Evolutionary conservation across 306 rosid species (phyloP), one percentile per base, ranked within the genome.

Genomic region (Fragaria vesca): DNA sequence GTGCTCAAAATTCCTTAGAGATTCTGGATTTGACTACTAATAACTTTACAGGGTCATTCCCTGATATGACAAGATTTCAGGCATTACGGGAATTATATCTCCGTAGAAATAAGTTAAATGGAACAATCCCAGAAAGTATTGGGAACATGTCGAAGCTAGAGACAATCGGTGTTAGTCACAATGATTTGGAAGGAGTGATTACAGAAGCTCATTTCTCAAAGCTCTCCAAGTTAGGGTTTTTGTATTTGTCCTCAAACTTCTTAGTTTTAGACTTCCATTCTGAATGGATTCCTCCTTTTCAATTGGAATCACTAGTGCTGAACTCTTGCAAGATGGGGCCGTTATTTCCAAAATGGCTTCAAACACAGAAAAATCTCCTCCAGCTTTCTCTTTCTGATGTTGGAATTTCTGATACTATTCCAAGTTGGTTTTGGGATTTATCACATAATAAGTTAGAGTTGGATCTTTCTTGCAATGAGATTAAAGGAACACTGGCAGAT

Each of bases 361-460:
- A 13, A 69, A 76, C 71, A 15, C 84, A 81, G 12, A 60, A 57
- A 0, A 4, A 11, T 6, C 26, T 43, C 8, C 0, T 1, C 0
- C 2, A 0, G 1, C 67, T 75, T 12, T 34, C 36, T 48, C 34
- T 80, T 47, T 75, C 72, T 42, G 24, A 67, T 36, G 21, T 0
- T 66, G 17, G 69, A 24, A 58, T 58, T 58, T 3, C 36, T 9
- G 66, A 26, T 24, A 4, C 28, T 6, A 13, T 60, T 24, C 66
- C 66, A 24, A 60, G 18, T 24, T 60, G 83, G 83, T 52, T 80
- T 46, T 80, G 83, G 83, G 28, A 66, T 40, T 8, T 13, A 1
- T 47, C 47, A 17, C 4, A 18, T 0, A 16, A 26, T 1, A 1
- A 5, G 2, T 0, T 1, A 15, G 0, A 0, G 11, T 32, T 80